A percentile compares a stretch with the other conserved stretches of the same genome.
phyloP scores from a whole-genome alignment of 1,284 basidiomycete species.

The Cryptococcus amylolentus region DNA sequence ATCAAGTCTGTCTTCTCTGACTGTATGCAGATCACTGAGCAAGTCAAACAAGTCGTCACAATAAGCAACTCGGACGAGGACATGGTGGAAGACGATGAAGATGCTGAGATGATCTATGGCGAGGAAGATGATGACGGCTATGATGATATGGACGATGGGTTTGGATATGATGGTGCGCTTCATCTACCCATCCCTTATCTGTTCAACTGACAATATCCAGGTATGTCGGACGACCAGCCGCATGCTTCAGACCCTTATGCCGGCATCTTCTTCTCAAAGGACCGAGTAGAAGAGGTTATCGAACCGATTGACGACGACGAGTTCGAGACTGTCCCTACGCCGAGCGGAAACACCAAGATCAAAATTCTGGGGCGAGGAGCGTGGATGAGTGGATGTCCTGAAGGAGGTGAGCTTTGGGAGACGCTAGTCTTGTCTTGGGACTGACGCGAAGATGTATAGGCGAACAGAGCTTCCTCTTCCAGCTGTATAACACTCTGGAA shows the following conservation, averaged over 20 bases:
- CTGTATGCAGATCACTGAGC: not conserved
- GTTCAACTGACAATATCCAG: not conserved
- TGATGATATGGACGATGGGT: slow-evolving; percentile 32
- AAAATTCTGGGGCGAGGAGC: slow-evolving; percentile 76
- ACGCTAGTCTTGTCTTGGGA: not conserved
- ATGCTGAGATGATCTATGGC: no score
- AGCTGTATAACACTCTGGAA: slow-evolving; percentile 69
- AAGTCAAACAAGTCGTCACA: slow-evolving; percentile 1
- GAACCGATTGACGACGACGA: slow-evolving; percentile 64
- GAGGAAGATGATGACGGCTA: slow-evolving; percentile 38
- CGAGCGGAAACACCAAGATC: slow-evolving; percentile 20
- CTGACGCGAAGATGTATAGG: slow-evolving; percentile 41
- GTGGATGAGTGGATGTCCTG: slow-evolving; percentile 94
- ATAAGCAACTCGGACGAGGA: slow-evolving; percentile 5
- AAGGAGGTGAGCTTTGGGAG: slow-evolving; percentile 54
- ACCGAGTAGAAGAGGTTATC: slow-evolving; percentile 76
- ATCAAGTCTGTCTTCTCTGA: not conserved
- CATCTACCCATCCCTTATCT: no score
- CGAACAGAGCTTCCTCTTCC: slow-evolving; percentile 82
- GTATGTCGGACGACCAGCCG: not conserved
- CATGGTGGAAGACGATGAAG: slow-evolving; percentile 19
- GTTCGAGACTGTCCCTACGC: not conserved
- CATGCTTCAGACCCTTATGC: slow-evolving; percentile 72
- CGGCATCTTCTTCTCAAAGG: slow-evolving; percentile 87
- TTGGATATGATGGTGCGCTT: not conserved